Base-by-base conservation (phyloP, 495 filamentous ascomycete species). In the Saxophila tyrrhenica region DNA sequence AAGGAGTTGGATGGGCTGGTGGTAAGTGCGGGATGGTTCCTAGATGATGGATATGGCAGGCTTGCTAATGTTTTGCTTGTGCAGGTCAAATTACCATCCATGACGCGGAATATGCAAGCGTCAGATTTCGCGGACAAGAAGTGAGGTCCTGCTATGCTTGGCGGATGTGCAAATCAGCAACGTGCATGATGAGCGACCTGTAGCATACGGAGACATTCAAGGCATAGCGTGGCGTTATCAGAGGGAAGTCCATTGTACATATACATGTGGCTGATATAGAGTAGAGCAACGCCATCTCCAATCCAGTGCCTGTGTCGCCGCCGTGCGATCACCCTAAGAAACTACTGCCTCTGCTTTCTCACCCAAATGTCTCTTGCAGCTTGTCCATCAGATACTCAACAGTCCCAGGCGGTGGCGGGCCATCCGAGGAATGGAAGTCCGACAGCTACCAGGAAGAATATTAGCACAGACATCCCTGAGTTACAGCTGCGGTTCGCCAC, bases 61-160 rank as follows among this genome's bases (percentile, higher is more conserved):
- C 15, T 29, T 8, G 17, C 41, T 48, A 17, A 25, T 46, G 32
- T 29, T 13, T 43, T 25, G 0, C 44, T 17, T 32, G 25, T 24
- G 22, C 41, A 60, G 57, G 57, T 60, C 21, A 83, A 78, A 62
- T 69, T 98, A 59, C 92, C 92, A 13, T 76, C 80, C 25, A 95
- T 95, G 89, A 98, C 92, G 51, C 80, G 94, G 67, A 98, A 98
- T 66, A 60, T 98, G 62, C 94, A 98, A 72, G 87, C 87, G 22
- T 94, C 87, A 67, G 92, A 97, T 69, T 97, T 99, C 65, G 73
- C 70, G 13, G 74, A 70, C 59, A 79, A 74, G 63, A 62, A 64
- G 54, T 65, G n/a, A 25, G 10, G 10, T 25, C 45, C 10, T 48
- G 21, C 20, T 44, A 17, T n/a, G 16, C 3, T 17, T 21, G 16